Base-by-base conservation (phyloP, 345 rosid species). In the Populus nigra region DNA sequence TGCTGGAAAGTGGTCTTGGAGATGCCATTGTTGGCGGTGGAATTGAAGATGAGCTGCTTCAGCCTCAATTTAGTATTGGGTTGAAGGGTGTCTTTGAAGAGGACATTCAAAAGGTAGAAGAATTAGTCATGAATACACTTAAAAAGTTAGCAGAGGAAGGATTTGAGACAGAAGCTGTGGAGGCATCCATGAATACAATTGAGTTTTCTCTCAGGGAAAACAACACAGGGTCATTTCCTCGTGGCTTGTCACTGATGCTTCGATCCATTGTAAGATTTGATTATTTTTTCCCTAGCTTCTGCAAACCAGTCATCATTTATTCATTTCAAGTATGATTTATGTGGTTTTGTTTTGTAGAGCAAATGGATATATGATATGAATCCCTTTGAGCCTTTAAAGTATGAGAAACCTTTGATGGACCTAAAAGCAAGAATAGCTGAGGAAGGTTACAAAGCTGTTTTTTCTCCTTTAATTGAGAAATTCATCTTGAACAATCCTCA, bases 291-390 rank as follows among this genome's bases (percentile, higher is more conserved):
- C 38, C 77, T 29, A 6, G 18, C 23, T 72, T 55, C 38, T 27
- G 16, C 1, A 45, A n/a, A 23, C 5, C 23, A 57, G 33, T 35
- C 25, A 39, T 73, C 62, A 27, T 35, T 11, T 31, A 36, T 68
- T 33, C 49, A 73, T 78, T 22, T 73, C 29, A 61, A 17, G 36
- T 22, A 77, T 81, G 53, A 75, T 79, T 78, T n/a, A 49, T 81
- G 29, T 35, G 23, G 82, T 49, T 76, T 79, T 79, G 27, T 81
- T 68, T 77, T 74, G 38, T 74, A 93, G 98, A 91, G 94, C 47
- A 96, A 96, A 86, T 92, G 99, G 99, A 96, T 96, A 86, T 96
- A 96, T 85, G 99, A 93, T 82, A 86, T 89, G 97, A 88, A 93
- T 89, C 99, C 99, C 77, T 92, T 96, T 84, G 93, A 91, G 85